Percentiles rank a stretch among this genome's conserved stretches.
These are phyloP conservation scores for Karstenula rhodostoma DNA, from an alignment of 2,329 filamentous ascomycete genomes.

Conservation along the genomic window DNA sequence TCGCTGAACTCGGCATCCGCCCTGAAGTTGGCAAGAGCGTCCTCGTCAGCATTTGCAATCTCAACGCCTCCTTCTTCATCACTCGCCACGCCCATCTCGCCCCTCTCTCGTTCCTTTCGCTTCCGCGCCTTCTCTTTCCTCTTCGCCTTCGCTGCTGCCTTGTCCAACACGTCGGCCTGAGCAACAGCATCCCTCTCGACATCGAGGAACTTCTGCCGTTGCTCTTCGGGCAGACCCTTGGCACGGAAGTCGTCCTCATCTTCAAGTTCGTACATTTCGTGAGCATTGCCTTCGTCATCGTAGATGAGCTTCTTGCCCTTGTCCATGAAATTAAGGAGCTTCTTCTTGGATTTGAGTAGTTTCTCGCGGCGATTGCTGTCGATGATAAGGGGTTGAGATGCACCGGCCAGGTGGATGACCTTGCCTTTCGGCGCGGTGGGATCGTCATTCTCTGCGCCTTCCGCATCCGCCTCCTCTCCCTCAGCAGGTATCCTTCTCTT, in stretches of 20 bases:
- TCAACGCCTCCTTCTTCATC: conserved; percentile 37
- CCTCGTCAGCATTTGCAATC: conserved; percentile 44
- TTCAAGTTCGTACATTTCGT: conserved; percentile 87
- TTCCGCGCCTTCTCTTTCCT: conserved; percentile 78
- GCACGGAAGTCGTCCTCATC: conserved; percentile 81
- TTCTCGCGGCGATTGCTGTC: conserved; percentile 97
- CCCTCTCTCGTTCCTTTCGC: conserved; percentile 70
- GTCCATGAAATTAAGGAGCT: conserved; percentile 88
- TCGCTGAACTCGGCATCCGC: conserved; percentile 51
- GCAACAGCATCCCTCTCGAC: conserved; percentile 75
- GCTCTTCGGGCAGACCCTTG: conserved; percentile 77
- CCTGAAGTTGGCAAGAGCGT: conserved; percentile 54
- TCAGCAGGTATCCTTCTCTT: conserved; percentile 85
- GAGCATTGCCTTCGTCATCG: conserved; percentile 88
- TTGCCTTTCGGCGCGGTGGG: conserved; percentile 57
- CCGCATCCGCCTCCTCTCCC: conserved; percentile 59
- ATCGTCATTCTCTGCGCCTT: conserved; percentile 52
- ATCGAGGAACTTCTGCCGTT: conserved; percentile 80
- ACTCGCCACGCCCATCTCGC: conserved; percentile 45
- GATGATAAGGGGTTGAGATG: conserved; percentile 75
- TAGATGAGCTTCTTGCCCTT: conserved; percentile 86
- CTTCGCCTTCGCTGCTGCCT: conserved; percentile 80
- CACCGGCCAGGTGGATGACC: conserved; percentile 71
- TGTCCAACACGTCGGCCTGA: conserved; percentile 82
- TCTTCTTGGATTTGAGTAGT: conserved; percentile 93